Conservation (phyloP, 208 protist species). For the Strigomonas galati region DNA sequence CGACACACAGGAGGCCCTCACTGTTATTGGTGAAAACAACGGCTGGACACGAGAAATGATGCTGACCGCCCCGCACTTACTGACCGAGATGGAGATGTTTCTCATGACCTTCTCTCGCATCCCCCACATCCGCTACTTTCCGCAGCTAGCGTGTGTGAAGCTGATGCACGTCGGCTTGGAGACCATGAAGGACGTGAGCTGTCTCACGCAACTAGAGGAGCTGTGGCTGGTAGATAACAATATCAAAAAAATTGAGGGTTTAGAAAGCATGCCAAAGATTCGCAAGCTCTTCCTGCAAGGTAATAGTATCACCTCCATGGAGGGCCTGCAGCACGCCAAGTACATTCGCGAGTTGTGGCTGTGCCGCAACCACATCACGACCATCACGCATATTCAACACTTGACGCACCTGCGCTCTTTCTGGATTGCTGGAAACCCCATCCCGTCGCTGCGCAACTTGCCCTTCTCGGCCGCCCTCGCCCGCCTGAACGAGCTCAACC, state of each 20-base stretch:
- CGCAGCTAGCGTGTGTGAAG: constrained; percentile 70
- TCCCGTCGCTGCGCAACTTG: constrained; percentile 38
- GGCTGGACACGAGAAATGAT: constrained; percentile 78
- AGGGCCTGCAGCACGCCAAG: constrained; percentile 65
- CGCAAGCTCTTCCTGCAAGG: constrained; percentile 73
- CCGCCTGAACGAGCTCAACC: constrained; percentile 86
- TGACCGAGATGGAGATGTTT: constrained; percentile 82
- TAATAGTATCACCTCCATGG: constrained; percentile 81
- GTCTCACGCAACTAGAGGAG: constrained; percentile 72
- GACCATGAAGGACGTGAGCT: constrained; percentile 63
- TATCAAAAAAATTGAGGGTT: constrained; percentile 65
- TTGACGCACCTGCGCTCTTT: constrained; percentile 66
- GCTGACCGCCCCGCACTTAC: constrained; percentile 37
- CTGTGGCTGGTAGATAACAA: constrained; percentile 90
- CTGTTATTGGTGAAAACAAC: constrained; percentile 76
- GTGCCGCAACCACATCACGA: constrained; percentile 60
- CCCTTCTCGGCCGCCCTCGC: constrained; percentile 45
- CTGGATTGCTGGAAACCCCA: constrained; percentile 80
- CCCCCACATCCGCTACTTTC: constrained; percentile 63
- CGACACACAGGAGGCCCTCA: constrained; percentile 57
- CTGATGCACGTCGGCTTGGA: constrained; percentile 71
- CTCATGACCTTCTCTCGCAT: constrained; percentile 65
- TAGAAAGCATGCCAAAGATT: constrained; percentile 71
- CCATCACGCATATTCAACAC: constrained; percentile 41
- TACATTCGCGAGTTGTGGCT: constrained; percentile 79